Conservation (phyloP, 1,139 yeast species). For the Meyerozyma smithsonii region DNA sequence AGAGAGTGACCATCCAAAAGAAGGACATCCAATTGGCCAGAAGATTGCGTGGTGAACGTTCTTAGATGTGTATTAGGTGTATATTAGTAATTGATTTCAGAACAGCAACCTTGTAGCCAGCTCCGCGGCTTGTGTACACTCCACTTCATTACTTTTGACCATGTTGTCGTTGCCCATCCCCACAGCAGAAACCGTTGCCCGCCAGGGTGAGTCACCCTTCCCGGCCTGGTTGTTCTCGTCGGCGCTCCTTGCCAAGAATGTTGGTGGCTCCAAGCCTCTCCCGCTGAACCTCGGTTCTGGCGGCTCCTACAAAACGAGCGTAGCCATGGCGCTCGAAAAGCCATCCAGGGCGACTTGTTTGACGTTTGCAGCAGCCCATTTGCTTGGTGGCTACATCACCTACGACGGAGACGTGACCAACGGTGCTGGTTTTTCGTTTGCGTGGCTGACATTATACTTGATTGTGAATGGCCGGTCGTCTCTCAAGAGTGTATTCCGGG, state of each 20-base stretch:
- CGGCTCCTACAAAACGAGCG: constrained; percentile 10
- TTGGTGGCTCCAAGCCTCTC: constrained; percentile 21
- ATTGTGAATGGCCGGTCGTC: constrained; percentile 70
- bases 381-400: constrained; percentile 77
- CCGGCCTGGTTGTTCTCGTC: constrained; percentile 48
- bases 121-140: neutral
- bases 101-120: constrained; percentile 1
- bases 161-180: constrained; percentile 1
- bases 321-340: constrained; percentile 8
- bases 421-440: constrained; percentile 85
- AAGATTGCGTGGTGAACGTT: constrained; percentile 77
- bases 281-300: constrained; percentile 11
- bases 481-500: constrained; percentile 32
- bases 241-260: constrained; percentile 41
- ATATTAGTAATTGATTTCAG: constrained; percentile 12
- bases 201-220: constrained; percentile 33
- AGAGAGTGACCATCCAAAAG: constrained; percentile 89
- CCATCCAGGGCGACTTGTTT: constrained; percentile 12
- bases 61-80: constrained; percentile 13
- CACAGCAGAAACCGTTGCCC: neutral
- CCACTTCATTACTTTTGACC: neutral
- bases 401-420: constrained; percentile 75
- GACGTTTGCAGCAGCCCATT: constrained; percentile 19
- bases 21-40: constrained; percentile 51
- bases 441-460: constrained; percentile 80